Evolutionary conservation across 495 filamentous ascomycete genomes (phyloP).

Genomic region (Patellaria atrata): DNA sequence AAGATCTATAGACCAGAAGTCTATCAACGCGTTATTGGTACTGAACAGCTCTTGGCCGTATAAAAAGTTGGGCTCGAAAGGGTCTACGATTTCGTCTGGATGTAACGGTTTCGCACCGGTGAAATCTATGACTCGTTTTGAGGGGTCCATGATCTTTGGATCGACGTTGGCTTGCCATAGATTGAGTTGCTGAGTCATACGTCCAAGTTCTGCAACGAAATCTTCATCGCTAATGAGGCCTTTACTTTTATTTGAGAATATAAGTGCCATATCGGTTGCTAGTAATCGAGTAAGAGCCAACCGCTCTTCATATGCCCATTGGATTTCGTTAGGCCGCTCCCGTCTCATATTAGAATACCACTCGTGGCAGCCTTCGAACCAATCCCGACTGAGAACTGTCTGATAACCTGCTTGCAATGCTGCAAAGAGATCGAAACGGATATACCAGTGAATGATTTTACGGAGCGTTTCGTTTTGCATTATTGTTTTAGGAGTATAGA

Average conservation of each 20-base stretch:
- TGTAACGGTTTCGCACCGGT: conserved; percentile 33
- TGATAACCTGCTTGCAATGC: conserved; percentile 69
- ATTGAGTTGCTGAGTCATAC: conserved; percentile 38
- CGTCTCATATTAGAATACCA: conserved; percentile 45
- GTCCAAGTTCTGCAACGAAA: conserved; percentile 47
- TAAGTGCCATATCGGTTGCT: conserved; percentile 62
- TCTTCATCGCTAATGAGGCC: conserved; percentile 46
- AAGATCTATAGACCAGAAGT: conserved; percentile 62
- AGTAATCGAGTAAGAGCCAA: conserved; percentile 56
- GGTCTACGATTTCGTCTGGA: conserved; percentile 54
- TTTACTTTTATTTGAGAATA: conserved; percentile 58
- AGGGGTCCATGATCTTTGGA: conserved; percentile 40
- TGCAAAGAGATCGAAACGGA: conserved; percentile 73
- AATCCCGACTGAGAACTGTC: conserved; percentile 59
- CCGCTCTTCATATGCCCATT: conserved; percentile 49
- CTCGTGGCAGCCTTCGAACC: conserved; percentile 55
- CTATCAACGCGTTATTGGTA: conserved; percentile 57
- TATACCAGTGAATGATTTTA: conserved; percentile 72
- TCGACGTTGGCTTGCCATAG: conserved; percentile 44
- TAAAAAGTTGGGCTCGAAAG: conserved; percentile 51
- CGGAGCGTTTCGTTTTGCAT: conserved; percentile 53
- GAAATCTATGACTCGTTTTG: conserved; percentile 45
- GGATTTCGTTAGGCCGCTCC: conserved; percentile 46
- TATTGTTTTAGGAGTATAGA: conserved; percentile 65
- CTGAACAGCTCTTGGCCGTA: conserved; percentile 55